A percentile compares a stretch with the other conserved stretches of the same genome.
Evolutionary conservation across 805 yeast genomes (phyloP).

Genomic region (Wickerhamomyces canadensis): DNA sequence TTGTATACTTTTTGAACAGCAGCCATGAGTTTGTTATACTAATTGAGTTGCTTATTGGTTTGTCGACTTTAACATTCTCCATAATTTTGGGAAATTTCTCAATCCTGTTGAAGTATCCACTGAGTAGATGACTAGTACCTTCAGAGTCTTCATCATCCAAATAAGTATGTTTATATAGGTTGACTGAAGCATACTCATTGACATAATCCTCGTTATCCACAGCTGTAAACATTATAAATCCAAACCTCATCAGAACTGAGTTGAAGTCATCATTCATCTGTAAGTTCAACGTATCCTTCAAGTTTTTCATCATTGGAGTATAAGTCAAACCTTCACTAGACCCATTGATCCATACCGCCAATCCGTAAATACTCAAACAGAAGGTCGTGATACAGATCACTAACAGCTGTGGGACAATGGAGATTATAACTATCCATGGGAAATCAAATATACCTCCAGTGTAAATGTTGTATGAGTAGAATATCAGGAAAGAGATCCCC

Average conservation of each 20-base stretch:
- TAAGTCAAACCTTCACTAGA: conserved; percentile 27
- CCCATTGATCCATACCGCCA: conserved; percentile 58
- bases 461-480: conserved; percentile 36
- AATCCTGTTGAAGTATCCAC: conserved; percentile 18
- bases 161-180: conserved; percentile 50
- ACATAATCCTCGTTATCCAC: conserved; percentile 63
- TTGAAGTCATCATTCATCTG: conserved; percentile 58
- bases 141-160: conserved; percentile 30
- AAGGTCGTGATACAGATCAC: conserved; percentile 43
- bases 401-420: conserved; percentile 63
- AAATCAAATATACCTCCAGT: conserved; percentile 39
- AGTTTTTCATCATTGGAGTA: conserved; percentile 31
- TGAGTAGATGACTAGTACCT: conserved; percentile 12
- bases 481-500: conserved; percentile 47
- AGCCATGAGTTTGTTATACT: conserved; percentile 7
- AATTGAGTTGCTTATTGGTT: not conserved
- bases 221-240: conserved; percentile 59
- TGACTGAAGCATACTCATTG: conserved; percentile 47
- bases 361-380: conserved; percentile 46
- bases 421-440: conserved; percentile 51
- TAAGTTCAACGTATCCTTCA: conserved; percentile 32
- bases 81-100: conserved; percentile 21
- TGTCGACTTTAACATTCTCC: not conserved
- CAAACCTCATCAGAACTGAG: conserved; percentile 52
- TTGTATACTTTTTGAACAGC: conserved; percentile 8